Percentiles rank a stretch among this genome's conserved stretches.
Conservation (phyloP, 305 asterid genomes). For the Plantago coronopus region DNA sequence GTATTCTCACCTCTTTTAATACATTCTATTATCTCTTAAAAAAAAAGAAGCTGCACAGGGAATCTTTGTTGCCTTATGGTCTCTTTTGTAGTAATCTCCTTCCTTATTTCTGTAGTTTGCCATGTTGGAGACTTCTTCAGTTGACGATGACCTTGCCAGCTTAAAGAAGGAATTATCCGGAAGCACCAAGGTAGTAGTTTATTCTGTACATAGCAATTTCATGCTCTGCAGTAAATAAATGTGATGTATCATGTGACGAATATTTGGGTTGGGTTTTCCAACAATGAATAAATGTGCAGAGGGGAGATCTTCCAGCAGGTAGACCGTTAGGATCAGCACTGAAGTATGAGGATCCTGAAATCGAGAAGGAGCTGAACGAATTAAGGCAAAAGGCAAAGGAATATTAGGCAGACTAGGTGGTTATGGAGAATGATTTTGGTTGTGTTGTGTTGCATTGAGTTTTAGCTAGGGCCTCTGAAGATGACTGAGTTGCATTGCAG, state of each 20-base stretch:
- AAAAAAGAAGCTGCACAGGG: not conserved
- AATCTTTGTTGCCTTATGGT: not conserved
- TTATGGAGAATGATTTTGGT: not conserved
- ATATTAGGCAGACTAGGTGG: slow-evolving; percentile 28
- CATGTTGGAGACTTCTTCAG: slow-evolving; percentile 74
- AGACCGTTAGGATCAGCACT: slow-evolving; percentile 50
- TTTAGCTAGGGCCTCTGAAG: not conserved
- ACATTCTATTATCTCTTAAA: too few species aligned
- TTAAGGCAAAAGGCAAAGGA: slow-evolving; percentile 75
- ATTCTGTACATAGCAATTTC: not conserved
- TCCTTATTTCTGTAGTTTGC: slow-evolving; percentile 61
- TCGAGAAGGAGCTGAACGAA: slow-evolving; percentile 84
- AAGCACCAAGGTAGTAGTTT: slow-evolving; percentile 50
- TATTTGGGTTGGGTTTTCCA: not conserved
- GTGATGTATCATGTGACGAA: not conserved
- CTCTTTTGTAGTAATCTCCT: not conserved
- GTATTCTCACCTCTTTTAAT: too few species aligned
- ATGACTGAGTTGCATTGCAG: too few species aligned
- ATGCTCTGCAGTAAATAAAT: not conserved
- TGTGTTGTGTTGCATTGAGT: not conserved
- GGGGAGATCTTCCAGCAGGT: slow-evolving; percentile 94
- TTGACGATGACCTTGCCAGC: slow-evolving; percentile 81
- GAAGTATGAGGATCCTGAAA: slow-evolving; percentile 78
- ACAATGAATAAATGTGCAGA: slow-evolving; percentile 38
- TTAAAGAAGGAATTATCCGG: slow-evolving; percentile 76